phyloP scores from a whole-genome alignment of 305 asterid genomes.

The Ajuga reptans region DNA sequence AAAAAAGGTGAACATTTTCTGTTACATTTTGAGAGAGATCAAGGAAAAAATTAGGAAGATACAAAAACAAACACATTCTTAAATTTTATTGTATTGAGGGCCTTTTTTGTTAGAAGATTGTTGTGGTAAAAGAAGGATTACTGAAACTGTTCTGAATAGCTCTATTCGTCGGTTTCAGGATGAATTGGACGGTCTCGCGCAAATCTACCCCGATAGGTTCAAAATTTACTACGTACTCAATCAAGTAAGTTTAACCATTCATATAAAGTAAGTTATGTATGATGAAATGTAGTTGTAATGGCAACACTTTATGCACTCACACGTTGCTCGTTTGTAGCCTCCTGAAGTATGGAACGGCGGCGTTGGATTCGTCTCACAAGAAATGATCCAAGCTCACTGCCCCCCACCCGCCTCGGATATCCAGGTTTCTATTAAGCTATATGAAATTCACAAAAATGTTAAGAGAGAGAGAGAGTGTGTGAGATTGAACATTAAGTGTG shows the following conservation, averaged over 20 bases:
- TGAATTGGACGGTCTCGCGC: conserved; percentile 62
- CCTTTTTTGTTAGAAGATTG: too few relatives aligned
- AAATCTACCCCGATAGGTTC: conserved; percentile 51
- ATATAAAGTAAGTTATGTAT: background rate
- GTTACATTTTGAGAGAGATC: too few relatives aligned
- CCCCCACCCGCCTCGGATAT: conserved; percentile 84
- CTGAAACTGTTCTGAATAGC: background rate
- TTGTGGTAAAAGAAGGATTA: background rate
- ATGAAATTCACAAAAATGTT: background rate
- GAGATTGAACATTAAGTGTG: background rate
- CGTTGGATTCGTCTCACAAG: conserved; percentile 75
- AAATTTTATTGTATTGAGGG: too few relatives aligned
- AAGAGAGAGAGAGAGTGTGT: background rate
- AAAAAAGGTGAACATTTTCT: too few relatives aligned
- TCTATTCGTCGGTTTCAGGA: conserved; percentile 48
- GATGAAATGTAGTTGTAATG: background rate
- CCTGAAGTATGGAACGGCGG: conserved; percentile 88
- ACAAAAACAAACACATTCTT: too few relatives aligned
- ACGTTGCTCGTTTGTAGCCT: conserved; percentile 38
- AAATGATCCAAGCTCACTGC: conserved; percentile 73
- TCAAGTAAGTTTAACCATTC: conserved; percentile 35
- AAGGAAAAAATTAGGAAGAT: too few relatives aligned
- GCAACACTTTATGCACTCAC: background rate
- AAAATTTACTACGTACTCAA: conserved; percentile 69
- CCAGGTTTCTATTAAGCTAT: conserved; percentile 35